Evolutionary conservation across 2,329 filamentous ascomycete genomes (phyloP), one percentile per base, ranked within the genome.

Genomic region (Alternaria angustiovoidea): DNA sequence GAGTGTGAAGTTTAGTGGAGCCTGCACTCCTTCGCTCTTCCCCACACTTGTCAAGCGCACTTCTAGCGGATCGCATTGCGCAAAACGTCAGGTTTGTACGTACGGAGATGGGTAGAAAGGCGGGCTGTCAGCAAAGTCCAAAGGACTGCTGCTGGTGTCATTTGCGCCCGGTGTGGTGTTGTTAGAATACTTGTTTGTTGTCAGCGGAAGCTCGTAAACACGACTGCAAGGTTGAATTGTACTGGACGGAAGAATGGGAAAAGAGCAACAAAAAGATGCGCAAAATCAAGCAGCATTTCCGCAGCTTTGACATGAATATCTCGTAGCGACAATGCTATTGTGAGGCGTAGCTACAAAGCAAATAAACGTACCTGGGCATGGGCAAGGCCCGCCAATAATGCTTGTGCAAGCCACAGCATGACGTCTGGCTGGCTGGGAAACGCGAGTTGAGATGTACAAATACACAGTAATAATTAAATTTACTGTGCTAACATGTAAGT

Each of bases 41-140:
- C 30, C 49, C 30, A 38, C 51, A 41, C 38, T n/a, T 36, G 51
- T 41, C 30, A 49, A 54, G 43, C 26, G 18, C 28, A 49, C 34
- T 20, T 39, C 41, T 24, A 20, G 43, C 39, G 42, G 6, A 16
- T 24, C 26, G 36, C 36, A 36, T 41, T 20, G 11, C 32, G 42
- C 38, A 28, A 28, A 16, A 22, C 11, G 41, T n/a, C 11, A n/a
- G 36, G 26, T 16, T 12, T 51, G 12, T 49, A 74, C 72, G 51
- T 74, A 75, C 69, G 93, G 93, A 28, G 92, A 94, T 1, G 93
- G 93, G 73, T 97, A 97, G 73, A 86, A 86, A 2, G 92, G 91
- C 44, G 87, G 86, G 24, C 86, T 88, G 49, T 75, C 55, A 3
- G 73, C 77, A 59, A 75, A 61, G 62, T 75, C 61, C 52, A 72